phyloP scores from a whole-genome alignment of 2,329 filamentous ascomycete genomes.

The Aspergillus quadricinctus region DNA sequence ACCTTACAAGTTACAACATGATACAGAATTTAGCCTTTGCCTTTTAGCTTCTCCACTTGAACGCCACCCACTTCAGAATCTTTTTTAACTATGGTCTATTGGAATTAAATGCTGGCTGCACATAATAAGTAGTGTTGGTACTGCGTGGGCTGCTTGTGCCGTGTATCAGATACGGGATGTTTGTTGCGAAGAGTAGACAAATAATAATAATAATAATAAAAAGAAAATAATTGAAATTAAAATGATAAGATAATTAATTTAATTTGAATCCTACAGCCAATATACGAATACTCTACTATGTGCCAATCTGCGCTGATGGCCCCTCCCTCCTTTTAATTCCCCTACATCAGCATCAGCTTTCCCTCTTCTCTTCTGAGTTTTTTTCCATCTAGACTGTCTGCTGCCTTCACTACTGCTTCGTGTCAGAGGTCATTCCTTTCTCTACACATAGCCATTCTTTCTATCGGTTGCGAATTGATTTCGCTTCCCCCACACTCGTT shows the following conservation, averaged over 20 bases:
- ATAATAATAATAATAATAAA: not conserved
- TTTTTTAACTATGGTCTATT: not conserved
- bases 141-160: not conserved
- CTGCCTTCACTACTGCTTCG: constrained; percentile 8
- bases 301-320: not conserved
- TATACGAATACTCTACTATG: not conserved
- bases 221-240: not conserved
- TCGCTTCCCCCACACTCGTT: constrained; percentile 23
- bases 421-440: constrained; percentile 15
- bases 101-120: too few species aligned
- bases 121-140: too few species aligned
- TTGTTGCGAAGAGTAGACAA: not conserved
- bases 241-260: not conserved
- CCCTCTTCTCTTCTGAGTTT: constrained; percentile 9
- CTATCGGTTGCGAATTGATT: constrained; percentile 32
- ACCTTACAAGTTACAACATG: not conserved
- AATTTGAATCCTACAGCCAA: not conserved
- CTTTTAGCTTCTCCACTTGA: not conserved
- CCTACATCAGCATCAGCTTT: constrained; percentile 12
- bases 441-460: constrained; percentile 7
- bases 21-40: not conserved
- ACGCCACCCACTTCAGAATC: not conserved
- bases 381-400: constrained; percentile 10
- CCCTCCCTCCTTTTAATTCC: constrained; percentile 4
- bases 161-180: not conserved